phyloP scores from a whole-genome alignment of 805 yeast genomes.

The Wickerhamiella hasegawae region DNA sequence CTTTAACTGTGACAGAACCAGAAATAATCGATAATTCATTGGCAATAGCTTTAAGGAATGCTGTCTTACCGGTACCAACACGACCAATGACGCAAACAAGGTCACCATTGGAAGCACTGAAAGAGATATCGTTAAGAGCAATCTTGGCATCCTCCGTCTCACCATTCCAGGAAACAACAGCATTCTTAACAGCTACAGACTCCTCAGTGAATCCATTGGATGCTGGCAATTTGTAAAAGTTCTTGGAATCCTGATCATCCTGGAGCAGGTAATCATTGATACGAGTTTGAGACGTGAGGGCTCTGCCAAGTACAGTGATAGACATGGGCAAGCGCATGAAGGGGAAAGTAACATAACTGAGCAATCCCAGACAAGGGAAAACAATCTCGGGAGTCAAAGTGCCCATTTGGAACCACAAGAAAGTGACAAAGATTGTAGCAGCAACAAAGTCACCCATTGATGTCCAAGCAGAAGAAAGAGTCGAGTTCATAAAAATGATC shows the following conservation, averaged over 20 bases:
- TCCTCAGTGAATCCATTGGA: constrained; percentile 56
- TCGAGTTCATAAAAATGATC: constrained; percentile 55
- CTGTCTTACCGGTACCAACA: constrained; percentile 78
- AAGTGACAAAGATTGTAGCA: constrained; percentile 76
- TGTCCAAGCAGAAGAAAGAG: constrained; percentile 58
- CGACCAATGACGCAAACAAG: constrained; percentile 69
- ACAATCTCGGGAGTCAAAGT: constrained; percentile 81
- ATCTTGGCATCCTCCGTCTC: constrained; percentile 28
- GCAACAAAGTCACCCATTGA: constrained; percentile 79
- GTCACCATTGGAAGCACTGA: constrained; percentile 53
- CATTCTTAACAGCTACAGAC: constrained; percentile 23
- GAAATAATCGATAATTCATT: constrained; percentile 60
- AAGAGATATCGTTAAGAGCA: constrained; percentile 31
- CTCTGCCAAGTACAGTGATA: constrained; percentile 67
- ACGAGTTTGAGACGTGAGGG: constrained; percentile 42
- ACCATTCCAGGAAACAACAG: constrained; percentile 34
- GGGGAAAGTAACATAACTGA: constrained; percentile 72
- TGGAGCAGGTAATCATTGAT: constrained; percentile 54
- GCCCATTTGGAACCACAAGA: constrained; percentile 39
- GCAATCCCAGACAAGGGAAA: constrained; percentile 39
- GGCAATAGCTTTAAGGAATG: constrained; percentile 53
- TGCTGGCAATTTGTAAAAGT: constrained; percentile 32
- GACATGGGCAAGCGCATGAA: constrained; percentile 82
- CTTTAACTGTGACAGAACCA: constrained; percentile 53
- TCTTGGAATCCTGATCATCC: constrained; percentile 59